phyloP scores from a whole-genome alignment of 768 basidiomycete genomes.

The Tylopilus balloui region DNA sequence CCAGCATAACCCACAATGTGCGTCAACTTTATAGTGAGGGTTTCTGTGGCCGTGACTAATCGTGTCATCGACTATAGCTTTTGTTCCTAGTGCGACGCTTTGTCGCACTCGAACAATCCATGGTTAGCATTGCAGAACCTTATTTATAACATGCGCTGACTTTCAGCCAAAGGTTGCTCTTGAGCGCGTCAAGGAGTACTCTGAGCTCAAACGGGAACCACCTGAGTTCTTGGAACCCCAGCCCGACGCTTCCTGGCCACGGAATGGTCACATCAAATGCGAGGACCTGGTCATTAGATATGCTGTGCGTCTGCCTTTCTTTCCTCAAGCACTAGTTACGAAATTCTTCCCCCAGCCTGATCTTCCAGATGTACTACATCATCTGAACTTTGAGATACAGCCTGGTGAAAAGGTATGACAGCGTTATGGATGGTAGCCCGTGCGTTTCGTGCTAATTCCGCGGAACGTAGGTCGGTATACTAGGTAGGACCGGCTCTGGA shows the following conservation, averaged over 20 bases:
- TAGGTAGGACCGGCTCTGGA: constrained; percentile 67
- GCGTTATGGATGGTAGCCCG: background rate
- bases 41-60: constrained; percentile 14
- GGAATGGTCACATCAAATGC: constrained; percentile 61
- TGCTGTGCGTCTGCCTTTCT: constrained; percentile 46
- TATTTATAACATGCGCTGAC: background rate
- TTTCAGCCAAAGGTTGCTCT: constrained; percentile 58
- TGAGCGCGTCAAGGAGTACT: constrained; percentile 90
- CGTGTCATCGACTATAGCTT: constrained; percentile 34
- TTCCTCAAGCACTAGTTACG: background rate
- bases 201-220: constrained; percentile 70
- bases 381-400: constrained; percentile 65
- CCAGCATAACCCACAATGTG: constrained; percentile 67
- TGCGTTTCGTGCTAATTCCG: background rate
- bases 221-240: constrained; percentile 84
- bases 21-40: background rate
- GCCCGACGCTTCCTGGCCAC: constrained; percentile 79
- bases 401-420: constrained; percentile 67
- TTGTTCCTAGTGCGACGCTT: constrained; percentile 75
- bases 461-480: constrained; percentile 53
- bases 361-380: constrained; percentile 80
- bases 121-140: constrained; percentile 47
- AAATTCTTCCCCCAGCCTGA: constrained; percentile 53
- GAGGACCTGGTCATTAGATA: constrained; percentile 75
- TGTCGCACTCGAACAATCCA: constrained; percentile 86